phyloP scores from a whole-genome alignment of 1,139 yeast species.

The Candida tetrigidarum region DNA sequence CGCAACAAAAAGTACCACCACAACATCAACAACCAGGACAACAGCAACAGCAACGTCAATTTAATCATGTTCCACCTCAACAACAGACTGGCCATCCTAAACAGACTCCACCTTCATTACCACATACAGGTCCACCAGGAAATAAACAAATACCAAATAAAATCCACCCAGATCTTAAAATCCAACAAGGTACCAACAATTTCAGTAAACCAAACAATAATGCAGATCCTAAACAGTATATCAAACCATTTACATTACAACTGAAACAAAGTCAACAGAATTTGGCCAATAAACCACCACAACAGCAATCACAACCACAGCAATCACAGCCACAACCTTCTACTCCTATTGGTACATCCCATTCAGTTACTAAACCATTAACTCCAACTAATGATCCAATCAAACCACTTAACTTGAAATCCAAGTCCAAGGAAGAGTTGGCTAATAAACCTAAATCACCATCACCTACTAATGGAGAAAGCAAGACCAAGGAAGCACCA shows the following conservation, averaged over 20 bases:
- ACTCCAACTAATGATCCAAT: conserved; percentile 15
- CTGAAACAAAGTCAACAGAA: conserved; percentile 22
- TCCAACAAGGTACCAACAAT: conserved; percentile 24
- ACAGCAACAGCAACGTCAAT: conserved; percentile 13
- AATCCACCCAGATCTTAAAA: conserved; percentile 38
- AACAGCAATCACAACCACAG: conserved; percentile 8
- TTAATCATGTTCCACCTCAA: conserved; percentile 20
- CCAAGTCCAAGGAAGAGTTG: conserved; percentile 11
- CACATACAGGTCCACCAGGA: conserved; percentile 23
- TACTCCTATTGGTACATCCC: conserved; percentile 15
- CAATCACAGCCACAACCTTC: conserved; percentile 9
- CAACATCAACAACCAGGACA: conserved; percentile 10
- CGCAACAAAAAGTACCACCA: conserved; percentile 29
- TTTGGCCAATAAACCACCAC: conserved; percentile 3
- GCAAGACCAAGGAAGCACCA: conserved; percentile 21
- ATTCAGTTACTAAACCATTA: conserved; percentile 19
- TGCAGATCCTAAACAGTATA: conserved; percentile 7
- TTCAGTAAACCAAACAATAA: conserved; percentile 6
- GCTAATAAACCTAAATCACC: conserved; percentile 1
- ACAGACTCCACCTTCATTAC: conserved; percentile 37
- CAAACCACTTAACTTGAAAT: conserved; percentile 19
- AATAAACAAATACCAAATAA: conserved; percentile 16
- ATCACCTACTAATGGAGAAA: conserved; percentile 10
- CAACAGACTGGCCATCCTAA: conserved; percentile 33
- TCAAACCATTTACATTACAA: conserved; percentile 14